Evolutionary conservation across 257 asterid species (phyloP).

Genomic region (Osmanthus fragrans): DNA sequence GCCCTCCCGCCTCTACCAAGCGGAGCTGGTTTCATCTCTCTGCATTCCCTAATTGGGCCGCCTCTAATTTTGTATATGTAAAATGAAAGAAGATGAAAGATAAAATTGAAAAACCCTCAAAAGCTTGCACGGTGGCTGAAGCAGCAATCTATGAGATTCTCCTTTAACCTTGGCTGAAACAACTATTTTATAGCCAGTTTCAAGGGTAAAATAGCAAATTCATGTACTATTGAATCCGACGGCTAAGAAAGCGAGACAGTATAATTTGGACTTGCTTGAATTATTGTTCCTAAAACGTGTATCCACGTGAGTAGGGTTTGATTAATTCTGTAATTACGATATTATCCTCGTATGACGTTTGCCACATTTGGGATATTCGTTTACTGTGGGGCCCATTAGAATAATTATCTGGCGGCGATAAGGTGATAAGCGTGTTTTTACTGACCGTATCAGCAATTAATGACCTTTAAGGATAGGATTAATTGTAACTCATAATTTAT

Average conservation of each 20-base stretch:
- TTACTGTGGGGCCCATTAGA: conserved; percentile 16
- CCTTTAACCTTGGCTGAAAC: not conserved
- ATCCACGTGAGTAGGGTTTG: conserved; percentile 22
- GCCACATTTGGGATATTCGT: conserved; percentile 16
- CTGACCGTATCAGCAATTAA: not conserved
- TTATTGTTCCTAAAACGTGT: conserved; percentile 30
- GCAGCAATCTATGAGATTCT: not conserved
- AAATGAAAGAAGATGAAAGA: not conserved
- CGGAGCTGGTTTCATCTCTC: conserved; percentile 67
- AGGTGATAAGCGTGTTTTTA: not conserved
- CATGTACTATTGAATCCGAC: conserved; percentile 11
- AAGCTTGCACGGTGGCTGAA: not conserved
- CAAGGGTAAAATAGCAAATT: conserved; percentile 26
- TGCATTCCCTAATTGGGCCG: conserved; percentile 69
- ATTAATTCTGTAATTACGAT: conserved; percentile 1
- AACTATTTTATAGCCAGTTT: conserved; percentile 22
- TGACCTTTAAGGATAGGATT: too few relatives aligned
- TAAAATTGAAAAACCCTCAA: not conserved
- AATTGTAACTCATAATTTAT: too few relatives aligned
- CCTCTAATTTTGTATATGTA: not conserved
- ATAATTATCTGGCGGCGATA: not conserved
- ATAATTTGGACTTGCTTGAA: conserved; percentile 32
- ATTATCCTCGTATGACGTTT: conserved; percentile 1
- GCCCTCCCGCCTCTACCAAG: conserved; percentile 52
- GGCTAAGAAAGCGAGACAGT: conserved; percentile 1